Evolutionary conservation across 2,329 filamentous ascomycete genomes (phyloP).

Genomic region (Metarhizium anisopliae): DNA sequence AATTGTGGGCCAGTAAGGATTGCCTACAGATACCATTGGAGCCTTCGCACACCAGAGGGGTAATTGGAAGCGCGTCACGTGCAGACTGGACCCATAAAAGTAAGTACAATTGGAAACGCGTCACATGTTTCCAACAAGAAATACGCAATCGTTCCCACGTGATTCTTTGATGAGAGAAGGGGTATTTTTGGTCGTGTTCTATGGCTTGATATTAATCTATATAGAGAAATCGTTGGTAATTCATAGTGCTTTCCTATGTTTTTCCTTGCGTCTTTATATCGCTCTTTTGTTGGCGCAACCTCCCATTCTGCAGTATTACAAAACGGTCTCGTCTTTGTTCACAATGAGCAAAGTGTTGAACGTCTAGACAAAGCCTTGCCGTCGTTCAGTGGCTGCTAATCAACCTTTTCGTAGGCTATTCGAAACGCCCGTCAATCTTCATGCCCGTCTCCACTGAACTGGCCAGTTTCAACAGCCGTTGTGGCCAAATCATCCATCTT

Average conservation of each 20-base stretch:
- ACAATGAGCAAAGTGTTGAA: not conserved
- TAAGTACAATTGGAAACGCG: too few species aligned
- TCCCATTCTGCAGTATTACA: not conserved
- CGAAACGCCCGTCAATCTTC: not conserved
- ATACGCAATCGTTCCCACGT: too few species aligned
- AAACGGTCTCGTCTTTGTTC: not conserved
- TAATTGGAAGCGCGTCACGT: too few species aligned
- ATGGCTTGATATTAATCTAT: too few species aligned
- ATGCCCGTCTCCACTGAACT: not conserved
- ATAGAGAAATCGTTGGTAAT: too few species aligned
- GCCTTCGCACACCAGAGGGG: too few species aligned
- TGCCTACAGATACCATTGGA: too few species aligned
- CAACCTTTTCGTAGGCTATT: not conserved
- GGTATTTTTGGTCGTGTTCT: too few species aligned
- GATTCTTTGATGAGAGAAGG: too few species aligned
- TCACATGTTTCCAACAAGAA: too few species aligned
- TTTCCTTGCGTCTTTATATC: not conserved
- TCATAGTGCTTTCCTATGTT: too few species aligned
- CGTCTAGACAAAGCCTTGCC: not conserved
- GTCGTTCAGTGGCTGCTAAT: not conserved
- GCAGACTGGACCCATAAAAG: too few species aligned
- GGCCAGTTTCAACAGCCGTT: not conserved
- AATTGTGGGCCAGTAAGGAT: not conserved
- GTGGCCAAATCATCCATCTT: not conserved
- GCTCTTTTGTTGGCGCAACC: not conserved